These are phyloP conservation scores for Nymphaea thermarum DNA, from an alignment of 164 flowering plant species.

Conservation along the genomic window DNA sequence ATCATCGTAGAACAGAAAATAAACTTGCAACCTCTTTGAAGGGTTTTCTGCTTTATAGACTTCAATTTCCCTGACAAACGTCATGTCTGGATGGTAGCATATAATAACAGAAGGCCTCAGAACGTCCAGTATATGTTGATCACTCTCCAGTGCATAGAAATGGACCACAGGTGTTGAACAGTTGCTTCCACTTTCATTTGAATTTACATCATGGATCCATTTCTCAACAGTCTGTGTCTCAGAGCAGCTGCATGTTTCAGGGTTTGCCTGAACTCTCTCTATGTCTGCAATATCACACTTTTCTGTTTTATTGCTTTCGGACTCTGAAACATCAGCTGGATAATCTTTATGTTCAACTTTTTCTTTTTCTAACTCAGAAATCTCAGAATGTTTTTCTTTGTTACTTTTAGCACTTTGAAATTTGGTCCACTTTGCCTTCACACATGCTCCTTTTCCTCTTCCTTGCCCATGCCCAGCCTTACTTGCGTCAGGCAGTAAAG, in stretches of 20 bases:
- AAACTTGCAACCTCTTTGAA: slow-evolving; percentile 54
- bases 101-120: slow-evolving; percentile 67
- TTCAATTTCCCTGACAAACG: slow-evolving; percentile 92
- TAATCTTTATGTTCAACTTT: slow-evolving; percentile 9
- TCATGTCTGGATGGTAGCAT: slow-evolving; percentile 90
- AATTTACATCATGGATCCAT: background rate
- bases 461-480: slow-evolving; percentile 22
- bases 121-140: slow-evolving; percentile 59
- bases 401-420: slow-evolving; percentile 7
- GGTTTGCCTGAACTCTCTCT: background rate
- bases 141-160: slow-evolving; percentile 78
- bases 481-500: slow-evolving; percentile 11
- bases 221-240: background rate
- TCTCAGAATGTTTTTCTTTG: slow-evolving; percentile 9
- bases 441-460: slow-evolving; percentile 17
- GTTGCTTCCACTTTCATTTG: slow-evolving; percentile 13
- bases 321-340: background rate
- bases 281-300: background rate
- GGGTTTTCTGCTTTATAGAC: slow-evolving; percentile 90
- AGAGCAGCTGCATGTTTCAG: background rate
- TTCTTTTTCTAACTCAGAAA: slow-evolving; percentile 16
- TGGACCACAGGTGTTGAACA: slow-evolving; percentile 41
- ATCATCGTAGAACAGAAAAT: slow-evolving; percentile 90
- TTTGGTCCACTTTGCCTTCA: slow-evolving; percentile 1
- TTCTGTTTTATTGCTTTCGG: background rate